Conservation (phyloP, 148 eudicot species). For the Amaranthus cruentus region DNA sequence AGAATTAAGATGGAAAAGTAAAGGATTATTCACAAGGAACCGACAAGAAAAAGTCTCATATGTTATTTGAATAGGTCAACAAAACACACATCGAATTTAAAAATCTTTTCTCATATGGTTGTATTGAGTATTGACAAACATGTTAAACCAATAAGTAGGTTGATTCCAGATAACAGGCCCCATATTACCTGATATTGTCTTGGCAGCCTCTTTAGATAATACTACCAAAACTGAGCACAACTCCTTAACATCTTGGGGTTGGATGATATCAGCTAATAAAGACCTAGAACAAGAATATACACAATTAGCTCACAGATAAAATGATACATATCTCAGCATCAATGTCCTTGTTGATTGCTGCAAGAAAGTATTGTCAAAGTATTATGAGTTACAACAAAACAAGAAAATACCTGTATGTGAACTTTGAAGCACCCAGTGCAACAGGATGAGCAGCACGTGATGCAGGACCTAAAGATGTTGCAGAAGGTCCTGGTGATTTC, state of each 20-base stretch:
- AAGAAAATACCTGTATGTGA: conserved; percentile 62
- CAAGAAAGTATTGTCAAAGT: not conserved
- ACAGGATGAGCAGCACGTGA: conserved; percentile 38
- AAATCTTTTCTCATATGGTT: not conserved
- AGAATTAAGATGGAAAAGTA: no score
- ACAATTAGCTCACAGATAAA: conserved; percentile 17
- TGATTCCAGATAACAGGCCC: not conserved
- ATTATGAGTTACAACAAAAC: not conserved
- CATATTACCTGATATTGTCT: conserved; percentile 60
- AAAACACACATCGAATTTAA: not conserved
- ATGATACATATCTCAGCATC: not conserved
- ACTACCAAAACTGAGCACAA: conserved; percentile 91
- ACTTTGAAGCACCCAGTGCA: conserved; percentile 53
- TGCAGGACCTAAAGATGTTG: conserved; percentile 42
- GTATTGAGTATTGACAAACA: not conserved
- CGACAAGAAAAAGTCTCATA: not conserved
- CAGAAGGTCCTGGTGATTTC: conserved; percentile 50
- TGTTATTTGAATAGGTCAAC: not conserved
- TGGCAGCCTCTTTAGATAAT: conserved; percentile 77
- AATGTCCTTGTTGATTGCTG: not conserved
- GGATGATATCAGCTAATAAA: conserved; percentile 87
- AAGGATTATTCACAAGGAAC: not conserved
- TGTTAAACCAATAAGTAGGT: not conserved
- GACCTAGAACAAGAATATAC: conserved; percentile 48
- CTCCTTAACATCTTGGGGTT: conserved; percentile 87